Percentiles rank a stretch among this genome's conserved stretches.
Conservation (phyloP, 2,329 filamentous ascomycete species). For the Aspergillus hortae region DNA sequence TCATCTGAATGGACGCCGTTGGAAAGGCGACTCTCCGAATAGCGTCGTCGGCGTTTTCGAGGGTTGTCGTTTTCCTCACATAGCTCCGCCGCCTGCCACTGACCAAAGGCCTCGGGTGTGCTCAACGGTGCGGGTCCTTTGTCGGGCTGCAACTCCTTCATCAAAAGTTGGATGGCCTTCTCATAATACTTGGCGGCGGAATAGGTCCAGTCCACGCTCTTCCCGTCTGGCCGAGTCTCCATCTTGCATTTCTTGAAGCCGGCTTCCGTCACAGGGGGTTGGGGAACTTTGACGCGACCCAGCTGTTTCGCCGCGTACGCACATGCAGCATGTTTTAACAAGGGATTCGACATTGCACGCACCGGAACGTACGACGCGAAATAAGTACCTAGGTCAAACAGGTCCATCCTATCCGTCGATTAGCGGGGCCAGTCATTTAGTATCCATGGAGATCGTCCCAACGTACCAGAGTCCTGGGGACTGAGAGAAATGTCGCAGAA, state of each 20-base stretch:
- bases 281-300: constrained; percentile 51
- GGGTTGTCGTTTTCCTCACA: constrained; percentile 38
- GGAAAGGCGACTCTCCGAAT: constrained; percentile 43
- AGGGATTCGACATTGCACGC: constrained; percentile 49
- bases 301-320: constrained; percentile 62
- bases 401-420: constrained; percentile 36
- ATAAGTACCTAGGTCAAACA: constrained; percentile 52
- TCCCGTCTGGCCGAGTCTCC: constrained; percentile 50
- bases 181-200: constrained; percentile 62
- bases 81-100: constrained; percentile 34
- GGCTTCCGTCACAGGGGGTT: constrained; percentile 49
- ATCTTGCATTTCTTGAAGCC: constrained; percentile 47
- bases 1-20: constrained; percentile 50
- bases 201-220: constrained; percentile 56
- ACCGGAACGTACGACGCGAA: constrained; percentile 60
- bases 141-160: constrained; percentile 43
- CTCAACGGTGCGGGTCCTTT: constrained; percentile 32
- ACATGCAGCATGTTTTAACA: constrained; percentile 53
- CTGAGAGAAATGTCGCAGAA: constrained; percentile 59
- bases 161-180: constrained; percentile 56
- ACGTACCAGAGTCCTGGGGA: constrained; percentile 56
- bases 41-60: constrained; percentile 38
- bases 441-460: neutral
- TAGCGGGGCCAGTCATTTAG: constrained; percentile 8
- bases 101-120: constrained; percentile 32